These are phyloP conservation scores for Heritiera fomes DNA, from an alignment of 345 rosid species.

Conservation along the genomic window DNA sequence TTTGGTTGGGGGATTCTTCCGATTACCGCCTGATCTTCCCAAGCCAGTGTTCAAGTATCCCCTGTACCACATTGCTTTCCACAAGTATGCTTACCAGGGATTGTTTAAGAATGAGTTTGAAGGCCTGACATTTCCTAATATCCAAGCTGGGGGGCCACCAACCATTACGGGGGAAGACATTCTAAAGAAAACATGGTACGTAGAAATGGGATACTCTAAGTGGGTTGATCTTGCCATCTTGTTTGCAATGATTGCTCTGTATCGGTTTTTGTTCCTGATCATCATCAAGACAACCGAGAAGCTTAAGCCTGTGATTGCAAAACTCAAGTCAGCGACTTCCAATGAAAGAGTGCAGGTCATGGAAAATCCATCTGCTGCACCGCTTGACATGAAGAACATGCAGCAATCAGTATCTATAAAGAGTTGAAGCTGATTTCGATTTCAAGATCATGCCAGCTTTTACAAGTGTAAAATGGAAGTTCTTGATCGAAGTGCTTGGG, in stretches of 20 bases:
- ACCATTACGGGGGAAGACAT: conserved; percentile 32
- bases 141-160: conserved; percentile 1
- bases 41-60: conserved; percentile 46
- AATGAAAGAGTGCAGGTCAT: conserved; percentile 15
- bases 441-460: too few relatives aligned
- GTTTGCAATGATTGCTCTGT: conserved; percentile 39
- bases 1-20: conserved; percentile 50
- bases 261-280: conserved; percentile 37
- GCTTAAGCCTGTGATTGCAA: conserved; percentile 25
- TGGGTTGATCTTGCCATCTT: conserved; percentile 51
- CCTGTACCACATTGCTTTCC: conserved; percentile 48
- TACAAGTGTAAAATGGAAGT: too few relatives aligned
- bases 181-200: conserved; percentile 38
- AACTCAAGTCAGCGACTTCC: neutral
- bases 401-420: neutral
- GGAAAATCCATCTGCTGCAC: conserved; percentile 17
- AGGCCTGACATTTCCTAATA: conserved; percentile 30
- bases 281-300: conserved; percentile 37
- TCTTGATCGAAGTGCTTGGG: neutral
- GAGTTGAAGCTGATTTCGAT: too few relatives aligned
- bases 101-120: conserved; percentile 53
- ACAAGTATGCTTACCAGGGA: conserved; percentile 47
- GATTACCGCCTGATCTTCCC: conserved; percentile 52
- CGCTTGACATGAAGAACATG: conserved; percentile 10
- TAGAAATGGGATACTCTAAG: conserved; percentile 51